Evolutionary conservation across 345 rosid species (phyloP).

Genomic region (Syzygium jambos): DNA sequence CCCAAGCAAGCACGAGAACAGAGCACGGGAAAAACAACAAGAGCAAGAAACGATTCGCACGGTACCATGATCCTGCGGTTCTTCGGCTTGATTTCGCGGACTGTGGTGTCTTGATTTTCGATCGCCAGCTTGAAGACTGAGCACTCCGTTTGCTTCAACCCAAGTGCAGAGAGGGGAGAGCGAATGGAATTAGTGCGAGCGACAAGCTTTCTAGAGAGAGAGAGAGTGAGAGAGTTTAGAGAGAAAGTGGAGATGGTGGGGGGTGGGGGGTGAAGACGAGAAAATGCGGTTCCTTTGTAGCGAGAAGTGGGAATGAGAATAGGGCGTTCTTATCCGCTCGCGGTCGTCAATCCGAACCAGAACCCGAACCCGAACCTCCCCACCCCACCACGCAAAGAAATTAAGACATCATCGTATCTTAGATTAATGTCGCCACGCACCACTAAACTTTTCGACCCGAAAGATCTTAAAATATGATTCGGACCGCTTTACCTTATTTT

Average conservation of each 20-base stretch:
- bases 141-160: not conserved
- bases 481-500: not conserved
- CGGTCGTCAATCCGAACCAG: not conserved
- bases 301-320: not conserved
- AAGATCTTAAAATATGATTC: not conserved
- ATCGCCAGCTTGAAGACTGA: conserved; percentile 65
- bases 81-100: conserved; percentile 72
- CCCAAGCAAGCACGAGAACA: not conserved
- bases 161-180: conserved; percentile 8
- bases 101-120: conserved; percentile 63
- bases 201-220: not conserved
- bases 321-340: conserved; percentile 59
- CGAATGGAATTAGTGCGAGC: not conserved
- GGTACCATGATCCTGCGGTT: conserved; percentile 76
- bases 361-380: not conserved
- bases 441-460: not conserved
- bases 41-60: not conserved
- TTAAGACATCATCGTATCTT: not conserved
- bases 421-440: not conserved
- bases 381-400: not conserved
- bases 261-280: not conserved
- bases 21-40: not conserved
- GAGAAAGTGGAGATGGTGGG: not conserved
- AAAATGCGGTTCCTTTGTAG: conserved; percentile 1
- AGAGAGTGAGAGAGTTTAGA: not conserved